phyloP scores from a whole-genome alignment of 1,284 basidiomycete genomes.

The Bjerkandera adusta region DNA sequence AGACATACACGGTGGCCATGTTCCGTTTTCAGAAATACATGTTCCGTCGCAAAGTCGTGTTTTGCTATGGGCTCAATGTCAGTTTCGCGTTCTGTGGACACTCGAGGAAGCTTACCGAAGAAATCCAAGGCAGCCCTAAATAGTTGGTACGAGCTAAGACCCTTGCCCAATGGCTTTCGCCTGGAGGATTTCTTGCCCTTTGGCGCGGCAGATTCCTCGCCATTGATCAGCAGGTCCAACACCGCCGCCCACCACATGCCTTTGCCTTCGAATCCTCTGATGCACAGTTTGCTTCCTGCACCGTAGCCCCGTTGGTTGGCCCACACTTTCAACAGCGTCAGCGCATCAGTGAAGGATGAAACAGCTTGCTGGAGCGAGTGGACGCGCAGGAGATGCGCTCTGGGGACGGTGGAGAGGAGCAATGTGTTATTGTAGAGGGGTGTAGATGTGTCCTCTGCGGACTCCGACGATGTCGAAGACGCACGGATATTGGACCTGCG shows the following conservation, averaged over 20 bases:
- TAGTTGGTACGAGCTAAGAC: conserved; percentile 84
- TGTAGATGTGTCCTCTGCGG: conserved; percentile 41
- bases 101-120: conserved; percentile 48
- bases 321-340: conserved; percentile 87
- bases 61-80: conserved; percentile 45
- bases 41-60: conserved; percentile 64
- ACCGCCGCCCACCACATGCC: conserved; percentile 73
- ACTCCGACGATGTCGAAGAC: conserved; percentile 19
- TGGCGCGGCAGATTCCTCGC: conserved; percentile 50
- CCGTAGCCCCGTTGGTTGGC: conserved; percentile 85
- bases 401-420: conserved; percentile 64
- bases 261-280: conserved; percentile 65
- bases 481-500: conserved; percentile 69
- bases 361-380: conserved; percentile 64
- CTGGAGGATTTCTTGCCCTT: conserved; percentile 34
- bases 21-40: conserved; percentile 61
- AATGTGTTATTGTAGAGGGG: conserved; percentile 83
- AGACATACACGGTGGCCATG: conserved; percentile 46
- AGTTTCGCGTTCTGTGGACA: not conserved
- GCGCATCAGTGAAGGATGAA: conserved; percentile 72
- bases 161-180: conserved; percentile 61
- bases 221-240: conserved; percentile 69
- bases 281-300: conserved; percentile 49
- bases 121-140: conserved; percentile 83
- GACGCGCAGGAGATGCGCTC: conserved; percentile 65